A percentile compares a stretch with the other conserved stretches of the same genome.
Conservation (phyloP, 73 alveolate species). For the Paramecium sexaurelia region DNA sequence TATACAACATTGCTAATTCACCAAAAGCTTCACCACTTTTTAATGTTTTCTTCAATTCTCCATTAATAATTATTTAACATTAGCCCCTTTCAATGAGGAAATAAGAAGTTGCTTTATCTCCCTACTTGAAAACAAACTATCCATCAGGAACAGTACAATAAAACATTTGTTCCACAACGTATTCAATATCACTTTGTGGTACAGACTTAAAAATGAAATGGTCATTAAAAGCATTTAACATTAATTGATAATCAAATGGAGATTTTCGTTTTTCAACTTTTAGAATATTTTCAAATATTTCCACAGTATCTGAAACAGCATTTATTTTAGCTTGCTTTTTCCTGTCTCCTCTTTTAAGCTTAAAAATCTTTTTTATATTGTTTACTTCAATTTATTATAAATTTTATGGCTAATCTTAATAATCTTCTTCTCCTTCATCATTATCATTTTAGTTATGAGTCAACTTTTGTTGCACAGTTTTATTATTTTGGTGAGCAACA, state of each 20-base stretch:
- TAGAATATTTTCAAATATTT: slow-evolving; percentile 13
- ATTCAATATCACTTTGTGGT: slow-evolving; percentile 15
- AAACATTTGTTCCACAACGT: slow-evolving; percentile 59
- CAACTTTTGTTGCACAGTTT: neutral
- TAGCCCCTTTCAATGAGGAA: slow-evolving; percentile 66
- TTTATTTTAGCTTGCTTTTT: slow-evolving; percentile 28
- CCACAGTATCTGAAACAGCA: slow-evolving; percentile 38
- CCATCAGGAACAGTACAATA: slow-evolving; percentile 67
- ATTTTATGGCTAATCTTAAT: neutral
- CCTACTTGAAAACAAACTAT: slow-evolving; percentile 62
- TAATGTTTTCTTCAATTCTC: slow-evolving; percentile 47
- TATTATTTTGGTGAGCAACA: neutral
- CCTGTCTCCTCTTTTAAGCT: slow-evolving; percentile 13
- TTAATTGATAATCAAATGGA: slow-evolving; percentile 44
- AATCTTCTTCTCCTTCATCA: neutral
- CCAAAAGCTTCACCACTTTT: slow-evolving; percentile 85
- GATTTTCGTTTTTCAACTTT: slow-evolving; percentile 25
- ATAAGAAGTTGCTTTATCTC: slow-evolving; percentile 59
- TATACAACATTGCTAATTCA: slow-evolving; percentile 85
- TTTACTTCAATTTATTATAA: neutral
- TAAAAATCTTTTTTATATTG: neutral
- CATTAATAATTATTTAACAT: slow-evolving; percentile 47
- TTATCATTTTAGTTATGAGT: neutral
- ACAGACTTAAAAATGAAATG: slow-evolving; percentile 45
- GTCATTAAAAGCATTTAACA: slow-evolving; percentile 26